phyloP scores from a whole-genome alignment of 2,329 filamentous ascomycete genomes.

The Stemphylium lycopersici region DNA sequence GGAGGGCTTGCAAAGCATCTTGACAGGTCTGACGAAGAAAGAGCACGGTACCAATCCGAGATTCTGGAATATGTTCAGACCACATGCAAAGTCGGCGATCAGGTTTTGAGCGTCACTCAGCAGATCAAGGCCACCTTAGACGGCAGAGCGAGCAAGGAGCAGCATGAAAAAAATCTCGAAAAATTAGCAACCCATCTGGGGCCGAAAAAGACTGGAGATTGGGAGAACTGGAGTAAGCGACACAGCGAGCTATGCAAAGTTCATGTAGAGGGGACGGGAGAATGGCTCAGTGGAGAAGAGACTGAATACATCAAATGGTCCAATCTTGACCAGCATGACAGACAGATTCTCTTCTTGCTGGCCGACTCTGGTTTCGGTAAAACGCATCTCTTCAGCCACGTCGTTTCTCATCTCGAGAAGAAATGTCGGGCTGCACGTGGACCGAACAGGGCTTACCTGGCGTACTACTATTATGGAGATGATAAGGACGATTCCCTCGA shows the following conservation, averaged over 20 bases:
- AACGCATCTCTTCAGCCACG: not conserved
- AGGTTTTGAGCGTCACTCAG: not conserved
- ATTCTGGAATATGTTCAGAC: not conserved
- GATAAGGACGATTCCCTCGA: conserved; percentile 21
- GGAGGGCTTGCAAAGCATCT: not conserved
- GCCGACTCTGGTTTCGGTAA: not conserved
- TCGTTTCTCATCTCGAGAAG: not conserved
- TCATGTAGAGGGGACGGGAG: conserved; percentile 1
- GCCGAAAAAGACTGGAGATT: not conserved
- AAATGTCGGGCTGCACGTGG: not conserved
- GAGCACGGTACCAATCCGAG: not conserved
- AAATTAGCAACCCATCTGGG: not conserved
- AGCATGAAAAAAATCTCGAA: not conserved
- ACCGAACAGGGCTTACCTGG: conserved; percentile 5
- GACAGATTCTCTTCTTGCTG: not conserved
- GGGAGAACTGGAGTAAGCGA: conserved; percentile 8
- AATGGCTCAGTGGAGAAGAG: conserved; percentile 5
- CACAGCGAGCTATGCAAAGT: conserved; percentile 7
- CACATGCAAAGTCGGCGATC: not conserved
- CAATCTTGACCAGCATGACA: not conserved
- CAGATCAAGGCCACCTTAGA: conserved; percentile 1
- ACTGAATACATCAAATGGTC: not conserved
- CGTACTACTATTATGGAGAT: conserved; percentile 25
- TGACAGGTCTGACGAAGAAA: not conserved
- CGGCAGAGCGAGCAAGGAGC: not conserved